Evolutionary conservation across 2,329 filamentous ascomycete genomes (phyloP), one percentile per base, ranked within the genome.

Genomic region (Pyricularia pennisetigena): DNA sequence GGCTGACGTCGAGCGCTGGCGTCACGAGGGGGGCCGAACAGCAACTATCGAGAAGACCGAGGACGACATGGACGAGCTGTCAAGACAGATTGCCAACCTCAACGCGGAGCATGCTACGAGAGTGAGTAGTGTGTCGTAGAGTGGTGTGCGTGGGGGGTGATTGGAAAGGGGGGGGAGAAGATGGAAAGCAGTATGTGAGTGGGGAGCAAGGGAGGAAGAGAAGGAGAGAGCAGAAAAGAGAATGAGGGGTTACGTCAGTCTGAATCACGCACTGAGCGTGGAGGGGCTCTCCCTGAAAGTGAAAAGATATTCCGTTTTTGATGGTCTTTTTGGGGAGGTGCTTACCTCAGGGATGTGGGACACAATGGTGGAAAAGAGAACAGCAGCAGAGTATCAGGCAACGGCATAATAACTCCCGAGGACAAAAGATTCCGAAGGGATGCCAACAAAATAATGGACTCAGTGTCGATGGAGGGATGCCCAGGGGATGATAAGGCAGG

Each of bases 1-100:
- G 64, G 86, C 88, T 69, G 90, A 94, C 74, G 86, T 96, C 75
- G 81, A 84, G 72, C 89, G 93, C 70, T 97, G 93, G 93, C 82
- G 84, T 74, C 83, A 83, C 65, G 92, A 95, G 78, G 90, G 90
- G 70, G 90, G 91, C 78, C 87, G 90, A 67, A 83, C 82, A 71
- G 90, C 90, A 67, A 89, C 91, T 68, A 90, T 96, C 76, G 86
- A 89, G 76, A 86, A 87, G 71, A 87, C 94, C 69, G 83, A 89
- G 72, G 79, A 81, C 68, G 91, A 94, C 73, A 92, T 94, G 77
- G 76, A 79, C 64, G 85, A 88, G 68, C 85, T 96, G 71, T 75
- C 83, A 71, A 80, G 78, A 69, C 90, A 93, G 77, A 84, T 89
- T 72, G 69, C 78, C 62, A 79, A 79, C 66, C 81, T 89, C 76